These are phyloP conservation scores for Capsicum pubescens DNA, from an alignment of 257 asterid species.

Conservation along the genomic window DNA sequence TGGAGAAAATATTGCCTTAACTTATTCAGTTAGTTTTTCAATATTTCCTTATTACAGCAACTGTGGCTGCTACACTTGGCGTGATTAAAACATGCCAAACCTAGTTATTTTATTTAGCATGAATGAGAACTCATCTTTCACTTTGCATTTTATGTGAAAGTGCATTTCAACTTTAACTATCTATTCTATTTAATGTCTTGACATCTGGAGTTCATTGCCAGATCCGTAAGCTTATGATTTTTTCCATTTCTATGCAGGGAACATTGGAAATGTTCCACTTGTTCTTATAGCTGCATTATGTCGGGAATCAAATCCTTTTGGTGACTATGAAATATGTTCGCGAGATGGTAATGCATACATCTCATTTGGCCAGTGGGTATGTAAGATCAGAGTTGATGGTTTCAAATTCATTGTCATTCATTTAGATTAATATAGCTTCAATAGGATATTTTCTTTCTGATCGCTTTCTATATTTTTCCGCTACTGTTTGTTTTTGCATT, in stretches of 20 bases:
- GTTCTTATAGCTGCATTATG: conserved; percentile 94
- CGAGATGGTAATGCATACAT: conserved; percentile 98
- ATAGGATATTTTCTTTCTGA: neutral
- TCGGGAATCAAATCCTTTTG: conserved; percentile 91
- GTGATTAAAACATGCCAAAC: neutral
- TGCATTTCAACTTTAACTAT: neutral
- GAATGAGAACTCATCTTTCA: neutral
- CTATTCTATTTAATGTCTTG: neutral
- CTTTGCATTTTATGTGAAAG: neutral
- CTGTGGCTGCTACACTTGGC: neutral
- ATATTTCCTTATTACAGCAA: neutral
- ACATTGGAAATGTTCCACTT: conserved; percentile 98
- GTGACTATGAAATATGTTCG: conserved; percentile 71
- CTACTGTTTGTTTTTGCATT: neutral
- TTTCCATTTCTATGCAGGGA: conserved; percentile 53
- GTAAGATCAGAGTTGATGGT: conserved; percentile 30
- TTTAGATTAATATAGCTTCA: neutral
- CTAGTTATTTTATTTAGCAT: neutral
- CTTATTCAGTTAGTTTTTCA: neutral
- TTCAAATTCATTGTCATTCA: neutral
- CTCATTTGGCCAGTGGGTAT: conserved; percentile 99
- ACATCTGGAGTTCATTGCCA: neutral
- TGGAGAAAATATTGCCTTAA: neutral
- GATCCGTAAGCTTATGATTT: conserved; percentile 9
- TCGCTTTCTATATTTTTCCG: neutral